Conservation (phyloP, 169 alveolate genomes). For the Cryptosporidium viatorum region DNA sequence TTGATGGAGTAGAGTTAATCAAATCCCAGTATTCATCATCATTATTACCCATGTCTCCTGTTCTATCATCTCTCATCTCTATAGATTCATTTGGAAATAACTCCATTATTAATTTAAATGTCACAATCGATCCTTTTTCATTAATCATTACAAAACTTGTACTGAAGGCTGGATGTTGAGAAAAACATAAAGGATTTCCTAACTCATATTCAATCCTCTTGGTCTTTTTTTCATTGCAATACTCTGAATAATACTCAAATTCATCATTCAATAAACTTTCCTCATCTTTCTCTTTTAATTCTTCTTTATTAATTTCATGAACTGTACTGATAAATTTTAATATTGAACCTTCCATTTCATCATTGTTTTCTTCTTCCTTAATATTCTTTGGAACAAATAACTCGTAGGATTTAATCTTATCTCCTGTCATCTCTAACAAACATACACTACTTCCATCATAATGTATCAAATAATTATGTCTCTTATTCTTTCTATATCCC, state of each 20-base stretch:
- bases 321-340: background rate
- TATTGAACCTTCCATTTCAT: background rate
- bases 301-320: background rate
- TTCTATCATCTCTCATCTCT: background rate
- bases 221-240: background rate
- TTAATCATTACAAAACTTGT: constrained; percentile 45
- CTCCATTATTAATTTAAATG: constrained; percentile 22
- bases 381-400: constrained; percentile 15
- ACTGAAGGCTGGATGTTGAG: constrained; percentile 65
- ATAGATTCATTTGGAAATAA: constrained; percentile 6
- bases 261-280: background rate
- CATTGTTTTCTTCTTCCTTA: background rate
- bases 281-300: background rate
- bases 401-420: constrained; percentile 17
- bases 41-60: background rate
- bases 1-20: constrained; percentile 67
- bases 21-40: constrained; percentile 64
- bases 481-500: constrained; percentile 22
- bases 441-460: constrained; percentile 59
- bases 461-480: constrained; percentile 33
- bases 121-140: constrained; percentile 35
- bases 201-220: constrained; percentile 19
- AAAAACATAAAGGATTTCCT: constrained; percentile 34
- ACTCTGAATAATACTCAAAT: constrained; percentile 15
- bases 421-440: constrained; percentile 28